Evolutionary conservation across 805 yeast genomes (phyloP).

Genomic region (Starmerella ratchasimensis): DNA sequence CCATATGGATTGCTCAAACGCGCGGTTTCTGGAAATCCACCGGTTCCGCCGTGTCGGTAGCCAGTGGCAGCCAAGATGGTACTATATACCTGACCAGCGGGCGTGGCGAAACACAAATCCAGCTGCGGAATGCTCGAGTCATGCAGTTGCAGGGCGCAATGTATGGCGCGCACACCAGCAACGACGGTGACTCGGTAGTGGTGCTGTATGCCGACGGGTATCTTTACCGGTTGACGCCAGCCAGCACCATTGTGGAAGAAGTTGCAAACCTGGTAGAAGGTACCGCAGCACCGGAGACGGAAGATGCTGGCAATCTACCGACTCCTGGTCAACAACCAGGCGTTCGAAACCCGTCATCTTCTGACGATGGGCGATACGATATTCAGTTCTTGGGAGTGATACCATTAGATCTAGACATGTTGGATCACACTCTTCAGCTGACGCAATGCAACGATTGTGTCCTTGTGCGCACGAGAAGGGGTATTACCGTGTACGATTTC

Average conservation of each 20-base stretch:
- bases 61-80: constrained; percentile 16
- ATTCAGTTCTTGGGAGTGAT: constrained; percentile 1
- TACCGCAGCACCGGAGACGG: not conserved
- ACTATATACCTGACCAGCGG: constrained; percentile 6
- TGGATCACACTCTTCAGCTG: constrained; percentile 3
- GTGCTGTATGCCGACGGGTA: constrained; percentile 8
- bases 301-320: too few species aligned
- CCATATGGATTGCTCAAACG: constrained; percentile 21
- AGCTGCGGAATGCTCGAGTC: constrained; percentile 3
- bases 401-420: not conserved
- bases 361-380: not conserved
- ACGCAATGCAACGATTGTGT: constrained; percentile 8
- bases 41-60: constrained; percentile 5
- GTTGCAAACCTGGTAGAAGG: too few species aligned
- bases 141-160: constrained; percentile 10
- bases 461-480: constrained; percentile 3
- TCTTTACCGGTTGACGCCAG: too few species aligned
- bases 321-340: too few species aligned
- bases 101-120: not conserved
- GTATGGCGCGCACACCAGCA: constrained; percentile 8
- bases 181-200: constrained; percentile 11
- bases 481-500: constrained; percentile 8
- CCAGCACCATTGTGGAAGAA: not conserved
- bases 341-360: too few species aligned
- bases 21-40: constrained; percentile 7